Evolutionary conservation across 352 stramenopile genomes (phyloP), one percentile per base, ranked within the genome.

Genomic region (Bremia lactucae): DNA sequence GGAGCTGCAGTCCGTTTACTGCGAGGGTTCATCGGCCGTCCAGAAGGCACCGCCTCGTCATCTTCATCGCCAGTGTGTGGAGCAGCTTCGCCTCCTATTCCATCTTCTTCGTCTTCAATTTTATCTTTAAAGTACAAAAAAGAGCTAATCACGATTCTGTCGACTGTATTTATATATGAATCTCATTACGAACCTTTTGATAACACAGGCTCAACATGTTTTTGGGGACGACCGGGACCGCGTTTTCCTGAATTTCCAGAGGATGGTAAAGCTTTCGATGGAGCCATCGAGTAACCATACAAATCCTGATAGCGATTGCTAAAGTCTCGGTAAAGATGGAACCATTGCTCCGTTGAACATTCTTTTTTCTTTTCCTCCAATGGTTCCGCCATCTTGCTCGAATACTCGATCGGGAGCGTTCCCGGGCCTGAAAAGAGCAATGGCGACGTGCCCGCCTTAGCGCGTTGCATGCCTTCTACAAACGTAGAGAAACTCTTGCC

Each of bases 391-490:
- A 72, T 69, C 39, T 83, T 82, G 60, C 64, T 88, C 36, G 76
- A 86, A 52, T 82, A 88, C 52, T 88, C 75, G 37, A 88, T 85
- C 13, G 72, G 72, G 1, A 88, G 60, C 24, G 75, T 86, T 13
- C 75, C 75, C 1, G 58, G 43, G 2, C 71, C 71, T 11, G 61
- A 71, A 29, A 88, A 88, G 15, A 86, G 55, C 54, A 88, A 39
- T 14, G 75, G 75, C 18, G 72, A 82, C 36, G 65, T 66, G 35
- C 67, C 71, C 20, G 75, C 75, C 35, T 66, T 59, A n/a, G 75
- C 72, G n/a, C 75, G 75, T 44, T 88, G 72, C 23, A 72, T 86
- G 50, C 61, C 56, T 41, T 80, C 68, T 8, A 88, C 72, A 36
- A 74, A 88, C 39, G 69, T 63, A 22, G 67, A 64, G 52, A 88